Percentiles rank a stretch among this genome's conserved stretches.
Evolutionary conservation across 768 basidiomycete species (phyloP).

Genomic region (Termitomyces bulborhizus): DNA sequence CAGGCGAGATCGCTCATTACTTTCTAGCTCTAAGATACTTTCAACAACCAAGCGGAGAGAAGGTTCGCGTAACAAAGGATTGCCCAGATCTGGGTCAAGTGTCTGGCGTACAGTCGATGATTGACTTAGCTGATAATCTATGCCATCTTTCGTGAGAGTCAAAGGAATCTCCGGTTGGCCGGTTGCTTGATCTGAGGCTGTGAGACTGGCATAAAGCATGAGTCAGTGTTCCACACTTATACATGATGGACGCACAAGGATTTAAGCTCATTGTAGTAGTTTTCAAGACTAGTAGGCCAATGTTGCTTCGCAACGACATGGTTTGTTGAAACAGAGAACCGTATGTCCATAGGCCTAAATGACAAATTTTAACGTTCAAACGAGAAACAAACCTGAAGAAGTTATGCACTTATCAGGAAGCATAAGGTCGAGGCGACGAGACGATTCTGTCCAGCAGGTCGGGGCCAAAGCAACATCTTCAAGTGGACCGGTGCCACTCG

Average conservation of each 20-base stretch:
- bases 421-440: slow-evolving; percentile 40
- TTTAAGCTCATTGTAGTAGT: slow-evolving; percentile 33
- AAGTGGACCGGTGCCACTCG: neutral
- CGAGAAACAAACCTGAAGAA: neutral
- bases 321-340: slow-evolving; percentile 35
- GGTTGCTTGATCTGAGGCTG: slow-evolving; percentile 16
- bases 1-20: slow-evolving; percentile 38
- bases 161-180: slow-evolving; percentile 45
- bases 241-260: slow-evolving; percentile 33
- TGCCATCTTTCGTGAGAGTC: slow-evolving; percentile 27
- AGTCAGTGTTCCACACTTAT: neutral
- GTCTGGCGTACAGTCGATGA: slow-evolving; percentile 44
- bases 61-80: slow-evolving; percentile 1
- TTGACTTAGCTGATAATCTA: slow-evolving; percentile 39
- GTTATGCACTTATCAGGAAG: slow-evolving; percentile 49
- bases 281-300: slow-evolving; percentile 35
- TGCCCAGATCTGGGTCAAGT: slow-evolving; percentile 17
- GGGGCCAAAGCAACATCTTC: slow-evolving; percentile 8
- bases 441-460: slow-evolving; percentile 29
- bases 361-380: neutral
- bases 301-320: slow-evolving; percentile 18
- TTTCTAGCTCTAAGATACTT: slow-evolving; percentile 48
- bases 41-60: slow-evolving; percentile 31
- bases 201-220: slow-evolving; percentile 25
- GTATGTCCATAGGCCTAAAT: slow-evolving; percentile 54